Conservation (phyloP, 2,329 filamentous ascomycete genomes). For the Microdochium bolleyi region DNA sequence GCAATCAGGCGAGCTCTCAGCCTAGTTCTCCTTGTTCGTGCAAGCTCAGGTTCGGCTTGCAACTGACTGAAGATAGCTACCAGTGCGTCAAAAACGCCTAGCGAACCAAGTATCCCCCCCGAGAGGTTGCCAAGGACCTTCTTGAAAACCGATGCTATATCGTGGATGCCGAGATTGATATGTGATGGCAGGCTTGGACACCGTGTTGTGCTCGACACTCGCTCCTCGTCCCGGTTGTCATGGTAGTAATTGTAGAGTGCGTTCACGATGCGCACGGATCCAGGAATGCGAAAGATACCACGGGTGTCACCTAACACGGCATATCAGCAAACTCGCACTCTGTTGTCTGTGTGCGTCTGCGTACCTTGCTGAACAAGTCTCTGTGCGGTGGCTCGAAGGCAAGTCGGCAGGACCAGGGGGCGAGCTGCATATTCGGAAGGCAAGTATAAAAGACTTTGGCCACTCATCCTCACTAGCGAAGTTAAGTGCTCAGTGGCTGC, state of each 20-base stretch:
- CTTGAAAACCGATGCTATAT: conserved; percentile 62
- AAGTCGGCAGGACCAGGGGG: conserved; percentile 53
- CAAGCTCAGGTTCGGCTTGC: conserved; percentile 40
- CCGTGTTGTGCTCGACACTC: conserved; percentile 49
- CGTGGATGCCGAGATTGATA: conserved; percentile 51
- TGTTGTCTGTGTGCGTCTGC: conserved; percentile 5
- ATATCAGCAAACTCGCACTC: conserved; percentile 8
- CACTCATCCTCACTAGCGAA: conserved; percentile 48
- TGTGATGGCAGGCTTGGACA: conserved; percentile 52
- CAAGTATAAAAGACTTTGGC: conserved; percentile 53
- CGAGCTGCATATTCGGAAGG: conserved; percentile 50
- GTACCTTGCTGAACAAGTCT: conserved; percentile 52
- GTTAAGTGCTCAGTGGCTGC: conserved; percentile 25
- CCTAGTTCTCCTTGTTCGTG: conserved; percentile 44
- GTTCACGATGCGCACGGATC: conserved; percentile 47
- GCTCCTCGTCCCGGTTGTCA: conserved; percentile 35
- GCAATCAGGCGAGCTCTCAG: conserved; percentile 59
- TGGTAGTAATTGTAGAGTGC: conserved; percentile 59
- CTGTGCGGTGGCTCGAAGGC: conserved; percentile 58
- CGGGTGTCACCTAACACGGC: conserved; percentile 31
- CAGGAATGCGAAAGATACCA: conserved; percentile 57
- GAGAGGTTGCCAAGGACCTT: conserved; percentile 54
- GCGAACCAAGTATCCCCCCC: conserved; percentile 57
- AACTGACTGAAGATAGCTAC: conserved; percentile 53
- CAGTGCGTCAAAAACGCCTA: conserved; percentile 53